These are phyloP conservation scores for Anisodus tanguticus DNA, from an alignment of 257 asterid genomes.

Conservation along the genomic window DNA sequence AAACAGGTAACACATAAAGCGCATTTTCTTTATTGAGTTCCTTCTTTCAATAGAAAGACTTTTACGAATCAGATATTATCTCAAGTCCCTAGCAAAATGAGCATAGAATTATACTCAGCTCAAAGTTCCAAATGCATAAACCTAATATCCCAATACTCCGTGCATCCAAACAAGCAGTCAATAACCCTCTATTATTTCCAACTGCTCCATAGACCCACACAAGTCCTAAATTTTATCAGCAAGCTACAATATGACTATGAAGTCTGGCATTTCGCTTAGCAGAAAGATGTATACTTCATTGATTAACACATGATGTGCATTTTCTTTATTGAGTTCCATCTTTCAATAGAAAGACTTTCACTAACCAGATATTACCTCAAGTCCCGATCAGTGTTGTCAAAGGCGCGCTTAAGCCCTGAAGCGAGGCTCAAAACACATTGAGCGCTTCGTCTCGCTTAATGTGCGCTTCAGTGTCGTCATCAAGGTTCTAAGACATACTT, in stretches of 20 bases:
- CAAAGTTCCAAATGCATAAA: conserved; percentile 25
- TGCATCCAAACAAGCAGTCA: neutral
- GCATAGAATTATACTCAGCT: neutral
- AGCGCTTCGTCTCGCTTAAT: too few relatives aligned
- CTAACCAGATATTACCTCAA: neutral
- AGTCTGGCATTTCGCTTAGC: too few relatives aligned
- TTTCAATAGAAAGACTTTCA: conserved; percentile 6
- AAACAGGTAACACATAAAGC: conserved; percentile 8
- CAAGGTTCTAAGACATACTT: too few relatives aligned
- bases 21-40: conserved; percentile 21
- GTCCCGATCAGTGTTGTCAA: neutral
- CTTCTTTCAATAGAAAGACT: neutral
- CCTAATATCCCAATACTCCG: neutral
- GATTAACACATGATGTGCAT: neutral
- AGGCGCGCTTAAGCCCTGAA: too few relatives aligned
- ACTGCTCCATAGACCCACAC: too few relatives aligned
- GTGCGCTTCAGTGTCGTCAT: too few relatives aligned
- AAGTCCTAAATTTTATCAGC: too few relatives aligned
- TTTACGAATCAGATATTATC: neutral
- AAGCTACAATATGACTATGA: too few relatives aligned
- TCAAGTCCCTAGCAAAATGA: neutral
- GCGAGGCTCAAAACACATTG: too few relatives aligned
- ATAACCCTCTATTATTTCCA: too few relatives aligned
- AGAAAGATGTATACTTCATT: too few relatives aligned
- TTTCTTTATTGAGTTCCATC: conserved; percentile 19